A percentile compares a stretch with the other conserved stretches of the same genome.
These are phyloP conservation scores for Pythium myriotylum DNA, from an alignment of 352 stramenopile species.

Conservation along the genomic window DNA sequence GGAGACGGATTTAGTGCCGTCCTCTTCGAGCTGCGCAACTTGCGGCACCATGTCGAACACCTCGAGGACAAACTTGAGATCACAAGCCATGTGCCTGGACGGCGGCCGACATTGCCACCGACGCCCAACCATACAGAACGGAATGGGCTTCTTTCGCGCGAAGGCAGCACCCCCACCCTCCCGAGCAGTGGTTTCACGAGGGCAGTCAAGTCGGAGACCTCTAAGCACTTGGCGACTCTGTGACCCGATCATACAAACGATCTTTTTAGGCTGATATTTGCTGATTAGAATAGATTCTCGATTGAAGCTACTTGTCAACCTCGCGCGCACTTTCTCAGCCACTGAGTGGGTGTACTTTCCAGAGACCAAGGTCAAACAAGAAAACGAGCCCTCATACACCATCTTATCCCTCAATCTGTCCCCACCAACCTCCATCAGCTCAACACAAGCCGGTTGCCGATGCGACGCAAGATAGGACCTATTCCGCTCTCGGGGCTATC, in stretches of 20 bases:
- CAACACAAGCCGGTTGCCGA: neutral
- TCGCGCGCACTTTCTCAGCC: neutral
- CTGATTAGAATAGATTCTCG: too few species aligned
- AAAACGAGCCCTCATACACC: neutral
- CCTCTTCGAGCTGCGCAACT: constrained; percentile 46
- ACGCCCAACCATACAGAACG: neutral
- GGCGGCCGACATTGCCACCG: constrained; percentile 32
- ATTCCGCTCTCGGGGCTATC: neutral
- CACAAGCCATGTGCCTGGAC: constrained; percentile 37
- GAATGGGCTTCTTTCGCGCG: constrained; percentile 17
- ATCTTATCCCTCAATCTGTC: neutral
- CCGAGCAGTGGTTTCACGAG: constrained; percentile 2
- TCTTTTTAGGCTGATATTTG: too few species aligned
- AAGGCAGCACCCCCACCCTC: constrained; percentile 20
- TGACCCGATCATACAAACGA: neutral
- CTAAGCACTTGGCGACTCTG: constrained; percentile 3
- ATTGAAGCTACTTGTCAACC: too few species aligned
- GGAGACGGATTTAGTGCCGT: constrained; percentile 42
- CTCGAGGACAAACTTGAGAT: constrained; percentile 55
- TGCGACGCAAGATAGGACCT: neutral
- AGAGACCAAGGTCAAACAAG: constrained; percentile 1
- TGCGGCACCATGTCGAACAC: constrained; percentile 49
- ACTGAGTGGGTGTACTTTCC: neutral
- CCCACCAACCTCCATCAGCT: neutral
- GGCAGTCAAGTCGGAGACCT: neutral